Evolutionary conservation across 2,329 filamentous ascomycete genomes (phyloP).

Genomic region (Paraphoma sp.): DNA sequence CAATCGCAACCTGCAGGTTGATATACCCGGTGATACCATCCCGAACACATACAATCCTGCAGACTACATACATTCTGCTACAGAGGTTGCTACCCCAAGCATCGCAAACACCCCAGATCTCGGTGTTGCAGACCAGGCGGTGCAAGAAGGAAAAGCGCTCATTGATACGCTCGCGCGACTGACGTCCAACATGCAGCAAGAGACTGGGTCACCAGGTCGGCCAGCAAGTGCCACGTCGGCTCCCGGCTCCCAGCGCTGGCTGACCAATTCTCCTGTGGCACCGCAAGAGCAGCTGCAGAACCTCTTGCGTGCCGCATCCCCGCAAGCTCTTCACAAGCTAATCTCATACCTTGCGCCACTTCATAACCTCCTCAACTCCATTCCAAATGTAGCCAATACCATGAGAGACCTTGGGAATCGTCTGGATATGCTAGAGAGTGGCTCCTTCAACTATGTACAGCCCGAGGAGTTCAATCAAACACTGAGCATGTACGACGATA

Average conservation of each 20-base stretch:
- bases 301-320: constrained; percentile 38
- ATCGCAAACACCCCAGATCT: constrained; percentile 51
- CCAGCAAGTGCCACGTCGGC: constrained; percentile 25
- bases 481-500: constrained; percentile 70
- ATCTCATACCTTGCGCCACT: constrained; percentile 44
- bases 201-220: constrained; percentile 16
- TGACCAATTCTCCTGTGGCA: constrained; percentile 28
- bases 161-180: constrained; percentile 38
- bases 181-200: constrained; percentile 29
- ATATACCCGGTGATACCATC: constrained; percentile 42
- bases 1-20: constrained; percentile 40
- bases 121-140: constrained; percentile 38
- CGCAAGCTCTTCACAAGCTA: constrained; percentile 43
- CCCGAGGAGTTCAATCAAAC: constrained; percentile 74
- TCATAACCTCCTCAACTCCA: constrained; percentile 45
- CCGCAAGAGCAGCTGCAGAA: constrained; percentile 42
- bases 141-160: constrained; percentile 44
- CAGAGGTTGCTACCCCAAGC: constrained; percentile 57
- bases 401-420: constrained; percentile 69
- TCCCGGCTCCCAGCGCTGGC: constrained; percentile 27
- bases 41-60: constrained; percentile 47
- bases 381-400: constrained; percentile 53
- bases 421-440: constrained; percentile 72
- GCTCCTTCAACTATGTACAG: constrained; percentile 70
- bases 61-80: constrained; percentile 53